Evolutionary conservation across 73 alveolate genomes (phyloP).

Genomic region (Urostyla sp.): DNA sequence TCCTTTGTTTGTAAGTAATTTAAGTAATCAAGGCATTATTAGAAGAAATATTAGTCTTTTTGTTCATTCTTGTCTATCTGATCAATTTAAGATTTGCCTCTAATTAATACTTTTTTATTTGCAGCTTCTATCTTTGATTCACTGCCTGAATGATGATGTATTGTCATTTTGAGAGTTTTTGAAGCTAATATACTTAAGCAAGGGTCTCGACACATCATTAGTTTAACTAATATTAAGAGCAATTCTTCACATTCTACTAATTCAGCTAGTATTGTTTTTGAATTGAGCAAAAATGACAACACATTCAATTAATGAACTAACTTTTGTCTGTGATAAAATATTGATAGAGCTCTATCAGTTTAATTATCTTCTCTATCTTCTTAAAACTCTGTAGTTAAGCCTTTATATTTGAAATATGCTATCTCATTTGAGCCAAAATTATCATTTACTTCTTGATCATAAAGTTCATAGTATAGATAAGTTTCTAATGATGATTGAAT

Average conservation of each 20-base stretch:
- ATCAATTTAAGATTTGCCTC: too few relatives aligned
- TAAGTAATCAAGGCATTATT: not conserved
- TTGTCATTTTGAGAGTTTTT: not conserved
- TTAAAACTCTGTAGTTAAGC: too few relatives aligned
- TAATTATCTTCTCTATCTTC: too few relatives aligned
- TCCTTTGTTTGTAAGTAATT: not conserved
- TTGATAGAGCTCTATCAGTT: too few relatives aligned
- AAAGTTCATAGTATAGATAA: not conserved
- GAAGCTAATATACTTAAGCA: conserved; percentile 1
- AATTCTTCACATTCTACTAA: conserved; percentile 6
- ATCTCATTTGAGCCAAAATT: too few relatives aligned
- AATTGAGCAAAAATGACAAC: not conserved
- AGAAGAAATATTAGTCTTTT: too few relatives aligned
- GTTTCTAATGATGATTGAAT: not conserved
- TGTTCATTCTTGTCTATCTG: too few relatives aligned
- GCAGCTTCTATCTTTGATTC: conserved; percentile 6
- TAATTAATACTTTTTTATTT: conserved; percentile 17
- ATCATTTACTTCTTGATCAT: not conserved
- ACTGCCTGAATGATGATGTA: conserved; percentile 11
- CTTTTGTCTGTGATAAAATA: too few relatives aligned
- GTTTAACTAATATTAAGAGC: not conserved
- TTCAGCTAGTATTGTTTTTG: conserved; percentile 11
- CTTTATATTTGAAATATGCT: too few relatives aligned
- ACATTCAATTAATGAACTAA: conserved; percentile 1
- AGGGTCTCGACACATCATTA: conserved; percentile 4